A percentile compares a stretch with the other conserved stretches of the same genome.
Evolutionary conservation across 768 basidiomycete genomes (phyloP).

Genomic region (Lyophyllum shimeji): DNA sequence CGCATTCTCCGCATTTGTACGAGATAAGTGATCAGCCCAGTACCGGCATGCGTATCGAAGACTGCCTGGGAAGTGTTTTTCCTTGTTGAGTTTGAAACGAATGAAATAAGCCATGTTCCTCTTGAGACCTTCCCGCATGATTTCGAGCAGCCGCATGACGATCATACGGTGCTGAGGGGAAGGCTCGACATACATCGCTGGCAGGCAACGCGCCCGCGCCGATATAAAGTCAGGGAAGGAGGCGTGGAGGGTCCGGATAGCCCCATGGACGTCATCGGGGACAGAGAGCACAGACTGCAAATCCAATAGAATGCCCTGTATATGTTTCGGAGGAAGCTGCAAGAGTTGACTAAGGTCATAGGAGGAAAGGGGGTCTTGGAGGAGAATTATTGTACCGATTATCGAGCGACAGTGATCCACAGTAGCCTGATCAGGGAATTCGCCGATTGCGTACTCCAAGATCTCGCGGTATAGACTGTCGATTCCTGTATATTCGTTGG

Average conservation of each 20-base stretch:
- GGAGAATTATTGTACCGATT: slow-evolving; percentile 13
- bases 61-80: slow-evolving; percentile 10
- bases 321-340: slow-evolving; percentile 16
- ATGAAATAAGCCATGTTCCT: slow-evolving; percentile 17
- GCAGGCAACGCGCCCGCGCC: slow-evolving; percentile 7
- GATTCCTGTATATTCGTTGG: slow-evolving; percentile 15
- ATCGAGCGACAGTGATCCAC: slow-evolving; percentile 14
- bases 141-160: slow-evolving; percentile 11
- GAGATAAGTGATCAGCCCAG: slow-evolving; percentile 17
- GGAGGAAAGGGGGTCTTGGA: slow-evolving; percentile 16
- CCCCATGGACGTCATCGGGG: slow-evolving; percentile 9
- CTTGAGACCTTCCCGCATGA: slow-evolving; percentile 15
- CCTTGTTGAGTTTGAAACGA: slow-evolving; percentile 14
- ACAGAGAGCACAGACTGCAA: slow-evolving; percentile 16
- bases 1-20: neutral
- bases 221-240: slow-evolving; percentile 18
- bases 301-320: slow-evolving; percentile 16
- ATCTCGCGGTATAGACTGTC: slow-evolving; percentile 16
- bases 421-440: slow-evolving; percentile 13
- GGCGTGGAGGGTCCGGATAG: slow-evolving; percentile 14
- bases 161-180: slow-evolving; percentile 13
- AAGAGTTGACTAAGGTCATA: slow-evolving; percentile 13
- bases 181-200: slow-evolving; percentile 16
- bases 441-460: slow-evolving; percentile 12
- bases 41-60: slow-evolving; percentile 16